These are phyloP conservation scores for Colletotrichum australisinense DNA, from an alignment of 2,329 filamentous ascomycete genomes.

Conservation along the genomic window DNA sequence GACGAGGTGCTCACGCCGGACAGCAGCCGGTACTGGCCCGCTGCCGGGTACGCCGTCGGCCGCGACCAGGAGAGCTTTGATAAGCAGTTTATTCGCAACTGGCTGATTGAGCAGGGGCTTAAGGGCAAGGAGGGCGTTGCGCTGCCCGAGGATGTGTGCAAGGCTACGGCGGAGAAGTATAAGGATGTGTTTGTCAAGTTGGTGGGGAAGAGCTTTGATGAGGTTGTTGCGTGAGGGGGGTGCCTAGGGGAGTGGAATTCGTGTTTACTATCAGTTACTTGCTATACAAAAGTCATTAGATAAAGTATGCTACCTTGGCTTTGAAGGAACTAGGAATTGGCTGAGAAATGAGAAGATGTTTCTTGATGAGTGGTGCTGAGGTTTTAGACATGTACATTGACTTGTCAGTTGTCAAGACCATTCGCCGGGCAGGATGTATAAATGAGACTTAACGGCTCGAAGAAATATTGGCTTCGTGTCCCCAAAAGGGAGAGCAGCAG, in stretches of 20 bases:
- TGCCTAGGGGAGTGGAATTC: neutral
- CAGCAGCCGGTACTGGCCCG: constrained; percentile 88
- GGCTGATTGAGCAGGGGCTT: constrained; percentile 78
- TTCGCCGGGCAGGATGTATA: no score
- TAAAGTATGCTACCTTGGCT: no score
- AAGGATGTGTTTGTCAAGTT: constrained; percentile 75
- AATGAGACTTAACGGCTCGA: no score
- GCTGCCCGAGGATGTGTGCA: constrained; percentile 78
- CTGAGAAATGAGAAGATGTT: no score
- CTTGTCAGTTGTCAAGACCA: no score
- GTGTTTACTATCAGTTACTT: neutral
- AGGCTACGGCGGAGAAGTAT: constrained; percentile 78
- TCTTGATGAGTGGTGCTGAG: no score
- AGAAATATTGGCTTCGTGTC: no score
- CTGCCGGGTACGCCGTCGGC: constrained; percentile 77
- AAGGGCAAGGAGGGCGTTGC: constrained; percentile 80
- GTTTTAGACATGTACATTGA: no score
- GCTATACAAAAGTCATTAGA: neutral
- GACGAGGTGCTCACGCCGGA: constrained; percentile 89
- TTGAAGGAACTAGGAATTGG: no score
- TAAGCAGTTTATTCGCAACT: constrained; percentile 87
- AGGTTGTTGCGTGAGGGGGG: constrained; percentile 18
- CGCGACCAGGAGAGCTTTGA: constrained; percentile 86
- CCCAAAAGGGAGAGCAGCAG: no score
- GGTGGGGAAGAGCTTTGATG: constrained; percentile 63